Base-by-base conservation (phyloP, 139 green algal genomes). In the Picochlorum costavermella region DNA sequence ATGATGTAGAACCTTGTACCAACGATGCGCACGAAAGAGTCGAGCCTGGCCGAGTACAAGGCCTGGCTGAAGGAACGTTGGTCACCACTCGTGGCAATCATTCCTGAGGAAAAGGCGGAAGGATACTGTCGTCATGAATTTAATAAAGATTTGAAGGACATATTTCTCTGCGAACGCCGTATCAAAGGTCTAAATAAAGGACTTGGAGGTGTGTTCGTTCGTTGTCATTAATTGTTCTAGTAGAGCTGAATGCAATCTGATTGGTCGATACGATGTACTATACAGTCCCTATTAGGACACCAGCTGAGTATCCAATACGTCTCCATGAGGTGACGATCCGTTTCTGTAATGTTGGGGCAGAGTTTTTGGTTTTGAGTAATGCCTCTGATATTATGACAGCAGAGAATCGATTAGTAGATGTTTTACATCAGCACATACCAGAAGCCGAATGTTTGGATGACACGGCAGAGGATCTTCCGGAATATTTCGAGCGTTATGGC, bases 401-500 rank as follows among this genome's bases (percentile, higher is more conserved):
- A 43, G 29, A 56, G 25, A 29, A 59, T n/a, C 48, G 11, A 31
- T 50, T 31, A 14, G 16, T n/a, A 9, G 12, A 43, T n/a, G 13
- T 33, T 68, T 45, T n/a, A 16, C 50, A 50, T 33, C 3, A n/a
- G 28, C 25, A 56, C 4, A 60, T 68, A 11, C 36, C 78, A 26
- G 85, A 75, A 3, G 86, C 85, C 0, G 46, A 26, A 28, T 2
- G 16, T 53, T 20, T 2, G n/a, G 46, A 53, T 53, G n/a, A 53
- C 20, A 53, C 16, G 16, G 10, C 46, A 53, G 46, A 53, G n/a
- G n/a, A 53, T 53, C 46, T 28, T 9, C 17, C 16, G n/a, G n/a
- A 3, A 2, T 97, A 90, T 90, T 96, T 83, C 59, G 43, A 65
- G 1, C 65, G 51, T 4, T 96, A 96, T 61, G 68, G 65, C 28